Conservation (phyloP, 768 basidiomycete species). For the Sistotremastrum suecicum region DNA sequence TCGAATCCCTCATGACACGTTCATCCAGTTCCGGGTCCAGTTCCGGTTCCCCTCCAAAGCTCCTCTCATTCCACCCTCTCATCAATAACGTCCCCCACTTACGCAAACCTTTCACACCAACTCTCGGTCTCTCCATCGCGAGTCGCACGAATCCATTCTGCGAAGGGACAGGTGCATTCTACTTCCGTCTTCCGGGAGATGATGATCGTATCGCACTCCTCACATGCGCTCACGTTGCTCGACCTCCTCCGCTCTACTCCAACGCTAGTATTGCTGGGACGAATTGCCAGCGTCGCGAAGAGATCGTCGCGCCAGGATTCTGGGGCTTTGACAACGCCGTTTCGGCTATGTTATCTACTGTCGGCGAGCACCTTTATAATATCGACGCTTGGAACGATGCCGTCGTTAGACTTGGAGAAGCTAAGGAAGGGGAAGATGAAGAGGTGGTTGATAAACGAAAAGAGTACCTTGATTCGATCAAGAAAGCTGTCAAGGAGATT, state of each 20-base stretch:
- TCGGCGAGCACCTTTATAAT: slow-evolving; percentile 6
- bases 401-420: slow-evolving; percentile 11
- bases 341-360: slow-evolving; percentile 14
- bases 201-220: slow-evolving; percentile 15
- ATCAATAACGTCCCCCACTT: slow-evolving; percentile 14
- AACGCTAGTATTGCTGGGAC: slow-evolving; percentile 12
- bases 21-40: slow-evolving; percentile 10
- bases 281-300: slow-evolving; percentile 14
- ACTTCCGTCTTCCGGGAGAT: slow-evolving; percentile 14
- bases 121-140: slow-evolving; percentile 24
- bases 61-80: slow-evolving; percentile 14
- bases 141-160: slow-evolving; percentile 14
- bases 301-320: slow-evolving; percentile 20
- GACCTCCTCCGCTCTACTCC: slow-evolving; percentile 15
- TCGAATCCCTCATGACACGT: slow-evolving; percentile 15
- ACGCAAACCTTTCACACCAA: slow-evolving; percentile 20
- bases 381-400: slow-evolving; percentile 13
- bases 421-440: slow-evolving; percentile 8
- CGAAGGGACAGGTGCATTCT: slow-evolving; percentile 26
- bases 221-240: slow-evolving; percentile 22
- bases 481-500: slow-evolving; percentile 12
- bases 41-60: slow-evolving; percentile 15
- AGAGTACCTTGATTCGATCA: slow-evolving; percentile 11
- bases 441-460: slow-evolving; percentile 9
- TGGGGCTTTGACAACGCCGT: slow-evolving; percentile 13